phyloP scores from a whole-genome alignment of 176 grass and related monocot species.

The Metroxylon sagu region DNA sequence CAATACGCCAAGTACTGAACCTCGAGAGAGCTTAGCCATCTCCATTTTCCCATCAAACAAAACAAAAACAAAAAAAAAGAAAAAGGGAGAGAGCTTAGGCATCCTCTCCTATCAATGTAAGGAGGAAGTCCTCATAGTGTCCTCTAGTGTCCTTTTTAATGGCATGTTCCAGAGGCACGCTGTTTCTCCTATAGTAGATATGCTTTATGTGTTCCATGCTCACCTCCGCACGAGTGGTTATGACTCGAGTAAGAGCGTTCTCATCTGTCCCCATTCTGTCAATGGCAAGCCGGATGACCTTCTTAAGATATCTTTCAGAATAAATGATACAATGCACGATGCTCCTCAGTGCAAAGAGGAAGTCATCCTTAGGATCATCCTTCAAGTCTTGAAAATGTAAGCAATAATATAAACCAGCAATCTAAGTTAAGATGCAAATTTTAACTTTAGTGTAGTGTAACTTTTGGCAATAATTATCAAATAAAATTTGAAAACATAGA shows the following conservation, averaged over 20 bases:
- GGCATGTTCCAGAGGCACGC: conserved; percentile 12
- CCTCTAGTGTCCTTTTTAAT: conserved; percentile 65
- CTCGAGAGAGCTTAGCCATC: too few relatives aligned
- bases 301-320: conserved; percentile 75
- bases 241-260: conserved; percentile 61
- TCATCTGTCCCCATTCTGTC: conserved; percentile 68
- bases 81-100: background rate
- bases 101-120: conserved; percentile 58
- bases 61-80: too few relatives aligned
- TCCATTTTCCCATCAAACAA: too few relatives aligned
- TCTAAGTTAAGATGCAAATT: too few relatives aligned
- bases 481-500: too few relatives aligned
- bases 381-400: conserved; percentile 49
- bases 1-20: too few relatives aligned
- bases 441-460: too few relatives aligned
- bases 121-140: conserved; percentile 64
- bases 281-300: conserved; percentile 48
- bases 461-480: too few relatives aligned
- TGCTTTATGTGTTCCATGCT: conserved; percentile 70
- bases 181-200: conserved; percentile 81
- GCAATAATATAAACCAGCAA: background rate
- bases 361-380: conserved; percentile 74
- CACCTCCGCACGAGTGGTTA: conserved; percentile 61
- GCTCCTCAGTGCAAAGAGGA: conserved; percentile 47
- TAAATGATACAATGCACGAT: conserved; percentile 63